A percentile compares a stretch with the other conserved stretches of the same genome.
Evolutionary conservation across 2,329 filamentous ascomycete species (phyloP).

Genomic region (Aureobasidium vineae): DNA sequence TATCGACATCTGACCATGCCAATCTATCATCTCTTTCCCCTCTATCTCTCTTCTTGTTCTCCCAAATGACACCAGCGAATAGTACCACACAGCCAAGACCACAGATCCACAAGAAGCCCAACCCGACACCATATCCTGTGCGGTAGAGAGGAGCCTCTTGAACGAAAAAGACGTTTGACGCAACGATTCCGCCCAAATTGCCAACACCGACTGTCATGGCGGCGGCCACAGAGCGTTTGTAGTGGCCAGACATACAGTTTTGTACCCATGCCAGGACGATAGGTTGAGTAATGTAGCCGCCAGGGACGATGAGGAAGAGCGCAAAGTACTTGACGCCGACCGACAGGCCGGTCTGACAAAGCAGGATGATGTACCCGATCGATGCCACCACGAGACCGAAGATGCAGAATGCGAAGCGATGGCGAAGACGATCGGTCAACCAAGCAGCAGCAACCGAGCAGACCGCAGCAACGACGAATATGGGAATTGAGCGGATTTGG

Average conservation of each 20-base stretch:
- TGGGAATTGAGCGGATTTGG: slow-evolving; percentile 42
- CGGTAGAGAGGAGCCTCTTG: slow-evolving; percentile 50
- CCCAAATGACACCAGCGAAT: slow-evolving; percentile 43
- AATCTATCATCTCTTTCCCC: slow-evolving; percentile 50
- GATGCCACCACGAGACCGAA: slow-evolving; percentile 51
- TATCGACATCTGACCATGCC: slow-evolving; percentile 44
- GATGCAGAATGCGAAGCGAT: slow-evolving; percentile 58
- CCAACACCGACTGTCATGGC: slow-evolving; percentile 55
- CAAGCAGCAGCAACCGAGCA: slow-evolving; percentile 46
- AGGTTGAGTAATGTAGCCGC: slow-evolving; percentile 56
- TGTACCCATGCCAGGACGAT: slow-evolving; percentile 57
- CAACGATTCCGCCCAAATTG: slow-evolving; percentile 53
- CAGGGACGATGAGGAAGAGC: slow-evolving; percentile 54
- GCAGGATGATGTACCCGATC: slow-evolving; percentile 56
- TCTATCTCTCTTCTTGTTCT: slow-evolving; percentile 50
- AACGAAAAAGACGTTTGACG: slow-evolving; percentile 52
- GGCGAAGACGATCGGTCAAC: slow-evolving; percentile 51
- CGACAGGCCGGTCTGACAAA: slow-evolving; percentile 44
- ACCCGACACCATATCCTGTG: slow-evolving; percentile 51
- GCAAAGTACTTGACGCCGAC: slow-evolving; percentile 55
- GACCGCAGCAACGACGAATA: slow-evolving; percentile 43
- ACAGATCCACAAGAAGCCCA: slow-evolving; percentile 51
- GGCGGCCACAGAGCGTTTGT: slow-evolving; percentile 55
- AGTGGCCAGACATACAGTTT: slow-evolving; percentile 58
- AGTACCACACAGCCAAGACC: slow-evolving; percentile 44